Conservation (phyloP, 495 filamentous ascomycete species). For the Recurvomyces mirabilis region DNA sequence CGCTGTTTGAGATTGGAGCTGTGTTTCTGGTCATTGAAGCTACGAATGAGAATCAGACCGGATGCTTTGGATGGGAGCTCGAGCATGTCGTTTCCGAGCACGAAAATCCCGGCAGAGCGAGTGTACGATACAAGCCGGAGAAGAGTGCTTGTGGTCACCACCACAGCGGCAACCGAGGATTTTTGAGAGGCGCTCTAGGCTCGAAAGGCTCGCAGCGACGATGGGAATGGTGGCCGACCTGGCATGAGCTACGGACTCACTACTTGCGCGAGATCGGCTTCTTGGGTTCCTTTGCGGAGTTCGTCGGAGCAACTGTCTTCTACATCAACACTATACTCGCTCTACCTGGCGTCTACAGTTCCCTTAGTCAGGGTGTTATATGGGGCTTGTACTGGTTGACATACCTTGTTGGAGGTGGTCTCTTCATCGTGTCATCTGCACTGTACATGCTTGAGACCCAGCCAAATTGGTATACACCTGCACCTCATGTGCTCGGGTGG, state of each 20-base stretch:
- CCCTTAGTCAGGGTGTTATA: constrained; percentile 33
- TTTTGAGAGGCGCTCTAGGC: neutral
- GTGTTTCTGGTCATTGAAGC: constrained; percentile 57
- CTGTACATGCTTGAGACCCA: constrained; percentile 66
- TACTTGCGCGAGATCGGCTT: constrained; percentile 61
- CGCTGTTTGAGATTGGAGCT: constrained; percentile 56
- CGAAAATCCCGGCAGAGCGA: neutral
- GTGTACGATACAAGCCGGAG: constrained; percentile 40
- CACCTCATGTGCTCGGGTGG: constrained; percentile 48
- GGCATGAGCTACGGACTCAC: constrained; percentile 45
- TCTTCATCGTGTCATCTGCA: constrained; percentile 48
- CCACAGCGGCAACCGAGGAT: no score
- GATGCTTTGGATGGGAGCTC: constrained; percentile 61
- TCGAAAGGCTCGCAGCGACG: constrained; percentile 5
- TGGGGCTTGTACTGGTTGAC: constrained; percentile 57
- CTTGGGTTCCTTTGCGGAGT: constrained; percentile 48
- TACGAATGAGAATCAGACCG: constrained; percentile 52
- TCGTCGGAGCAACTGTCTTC: constrained; percentile 54
- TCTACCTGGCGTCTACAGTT: constrained; percentile 45
- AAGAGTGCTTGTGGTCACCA: constrained; percentile 34
- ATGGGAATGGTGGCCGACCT: constrained; percentile 54
- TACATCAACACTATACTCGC: constrained; percentile 58
- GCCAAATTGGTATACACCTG: constrained; percentile 52
- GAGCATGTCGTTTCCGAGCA: constrained; percentile 14
- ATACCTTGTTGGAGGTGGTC: constrained; percentile 53